These are phyloP conservation scores for Nannochloropsis salina DNA, from an alignment of 108 stramenopile genomes.

Conservation along the genomic window DNA sequence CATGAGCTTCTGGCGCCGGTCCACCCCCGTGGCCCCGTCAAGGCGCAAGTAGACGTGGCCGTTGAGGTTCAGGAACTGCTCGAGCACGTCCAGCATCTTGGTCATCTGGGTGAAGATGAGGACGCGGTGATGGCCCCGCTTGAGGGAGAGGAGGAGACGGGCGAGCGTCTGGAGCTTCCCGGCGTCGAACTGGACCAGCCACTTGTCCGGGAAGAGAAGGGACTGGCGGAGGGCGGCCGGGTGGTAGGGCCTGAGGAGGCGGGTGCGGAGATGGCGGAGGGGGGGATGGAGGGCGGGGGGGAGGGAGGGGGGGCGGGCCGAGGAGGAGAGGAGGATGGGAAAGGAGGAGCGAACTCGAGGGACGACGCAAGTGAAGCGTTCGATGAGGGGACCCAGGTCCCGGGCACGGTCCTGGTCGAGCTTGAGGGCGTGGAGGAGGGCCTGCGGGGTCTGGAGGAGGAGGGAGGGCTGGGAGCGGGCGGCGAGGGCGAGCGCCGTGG, in stretches of 20 bases:
- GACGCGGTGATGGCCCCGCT: conserved; percentile 57
- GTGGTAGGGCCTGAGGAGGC: not conserved
- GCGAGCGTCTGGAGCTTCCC: conserved; percentile 92
- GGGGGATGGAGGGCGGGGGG: not conserved
- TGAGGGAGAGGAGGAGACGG: conserved; percentile 67
- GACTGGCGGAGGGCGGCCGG: conserved; percentile 56
- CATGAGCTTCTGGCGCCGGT: conserved; percentile 42
- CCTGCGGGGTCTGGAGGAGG: not conserved
- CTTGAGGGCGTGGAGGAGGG: not conserved
- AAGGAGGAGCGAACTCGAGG: not conserved
- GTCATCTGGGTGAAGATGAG: conserved; percentile 63
- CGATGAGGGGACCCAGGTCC: conserved; percentile 3
- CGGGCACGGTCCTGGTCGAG: not conserved
- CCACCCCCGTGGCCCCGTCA: conserved; percentile 56
- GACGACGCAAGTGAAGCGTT: conserved; percentile 26
- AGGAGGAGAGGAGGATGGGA: not conserved
- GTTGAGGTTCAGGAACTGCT: conserved; percentile 61
- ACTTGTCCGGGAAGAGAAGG: conserved; percentile 76
- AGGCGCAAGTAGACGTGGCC: conserved; percentile 57
- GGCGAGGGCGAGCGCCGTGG: not conserved
- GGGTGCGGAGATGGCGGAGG: not conserved
- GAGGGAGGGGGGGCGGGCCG: not conserved
- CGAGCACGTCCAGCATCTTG: conserved; percentile 64
- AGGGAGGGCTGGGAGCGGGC: not conserved
- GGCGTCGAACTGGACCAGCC: conserved; percentile 87